A percentile compares a stretch with the other conserved stretches of the same genome.
phyloP scores from a whole-genome alignment of 2,329 filamentous ascomycete genomes.

The Fusarium domesticum region DNA sequence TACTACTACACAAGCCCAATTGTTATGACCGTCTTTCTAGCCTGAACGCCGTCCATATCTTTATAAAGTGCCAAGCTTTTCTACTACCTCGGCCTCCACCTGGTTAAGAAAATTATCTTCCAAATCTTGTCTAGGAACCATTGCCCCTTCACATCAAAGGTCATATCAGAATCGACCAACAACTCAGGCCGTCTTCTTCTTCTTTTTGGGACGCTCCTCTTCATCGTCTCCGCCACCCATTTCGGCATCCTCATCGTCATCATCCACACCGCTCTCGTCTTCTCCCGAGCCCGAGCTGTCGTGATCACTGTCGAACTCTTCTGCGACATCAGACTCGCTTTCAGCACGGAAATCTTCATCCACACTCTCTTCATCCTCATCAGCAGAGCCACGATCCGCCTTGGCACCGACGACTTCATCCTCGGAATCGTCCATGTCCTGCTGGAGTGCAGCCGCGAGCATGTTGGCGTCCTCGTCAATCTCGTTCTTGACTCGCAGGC shows the following conservation, averaged over 20 bases:
- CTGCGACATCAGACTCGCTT: constrained; percentile 90
- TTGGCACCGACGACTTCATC: constrained; percentile 70
- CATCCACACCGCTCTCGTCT: constrained; percentile 48
- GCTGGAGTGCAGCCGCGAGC: constrained; percentile 78
- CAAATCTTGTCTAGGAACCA: constrained; percentile 1
- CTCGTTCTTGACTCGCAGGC: constrained; percentile 95
- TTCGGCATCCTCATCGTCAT: constrained; percentile 43
- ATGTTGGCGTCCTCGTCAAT: constrained; percentile 88
- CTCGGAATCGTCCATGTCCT: constrained; percentile 79
- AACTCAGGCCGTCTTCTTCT: constrained; percentile 40
- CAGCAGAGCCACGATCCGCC: constrained; percentile 82
- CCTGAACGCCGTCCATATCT: constrained; percentile 29
- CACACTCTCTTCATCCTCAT: constrained; percentile 92
- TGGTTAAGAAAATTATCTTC: constrained; percentile 15
- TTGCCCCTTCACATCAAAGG: not conserved
- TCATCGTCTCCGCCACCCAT: constrained; percentile 42
- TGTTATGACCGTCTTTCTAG: constrained; percentile 26
- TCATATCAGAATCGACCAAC: not conserved
- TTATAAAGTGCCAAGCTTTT: constrained; percentile 16
- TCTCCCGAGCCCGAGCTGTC: constrained; percentile 77
- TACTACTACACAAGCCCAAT: constrained; percentile 13
- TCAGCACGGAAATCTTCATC: constrained; percentile 96
- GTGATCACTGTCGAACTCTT: constrained; percentile 91
- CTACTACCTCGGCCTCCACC: constrained; percentile 13
- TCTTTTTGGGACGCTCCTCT: constrained; percentile 50